Evolutionary conservation across 257 asterid genomes (phyloP).

Genomic region (Solanum clarkiae): DNA sequence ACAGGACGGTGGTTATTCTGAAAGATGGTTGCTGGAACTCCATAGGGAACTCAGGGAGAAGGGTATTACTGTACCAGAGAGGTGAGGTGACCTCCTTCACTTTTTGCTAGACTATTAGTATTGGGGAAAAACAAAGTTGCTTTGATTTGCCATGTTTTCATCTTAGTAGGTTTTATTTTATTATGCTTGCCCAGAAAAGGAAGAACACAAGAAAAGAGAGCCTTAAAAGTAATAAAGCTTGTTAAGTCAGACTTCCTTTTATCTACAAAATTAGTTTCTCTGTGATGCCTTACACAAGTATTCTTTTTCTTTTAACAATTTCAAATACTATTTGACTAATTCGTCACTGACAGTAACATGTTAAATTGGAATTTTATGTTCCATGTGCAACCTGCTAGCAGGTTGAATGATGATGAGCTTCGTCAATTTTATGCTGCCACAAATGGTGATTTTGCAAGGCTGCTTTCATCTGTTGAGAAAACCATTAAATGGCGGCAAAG

Average conservation of each 20-base stretch:
- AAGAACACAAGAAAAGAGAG: neutral
- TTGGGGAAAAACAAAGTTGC: neutral
- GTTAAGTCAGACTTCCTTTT: neutral
- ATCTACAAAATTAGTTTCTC: neutral
- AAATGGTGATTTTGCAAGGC: constrained; percentile 22
- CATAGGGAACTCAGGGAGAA: constrained; percentile 17
- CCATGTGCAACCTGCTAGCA: neutral
- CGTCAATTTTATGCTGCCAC: constrained; percentile 22
- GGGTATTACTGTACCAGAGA: constrained; percentile 24
- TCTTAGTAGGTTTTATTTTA: neutral
- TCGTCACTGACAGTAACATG: neutral
- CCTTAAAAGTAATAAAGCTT: neutral
- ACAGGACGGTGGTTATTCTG: constrained; percentile 1
- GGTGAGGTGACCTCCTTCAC: constrained; percentile 8
- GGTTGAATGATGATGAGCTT: constrained; percentile 29
- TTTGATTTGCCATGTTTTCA: neutral
- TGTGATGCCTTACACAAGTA: neutral
- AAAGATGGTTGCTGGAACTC: constrained; percentile 24
- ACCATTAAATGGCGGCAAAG: constrained; percentile 29
- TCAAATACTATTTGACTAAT: neutral
- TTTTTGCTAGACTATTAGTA: neutral
- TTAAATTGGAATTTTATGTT: neutral
- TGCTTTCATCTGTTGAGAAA: constrained; percentile 28
- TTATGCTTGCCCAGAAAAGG: neutral
- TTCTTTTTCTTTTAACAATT: neutral